These are phyloP conservation scores for Amauroascus niger DNA, from an alignment of 2,329 filamentous ascomycete genomes.

Conservation along the genomic window DNA sequence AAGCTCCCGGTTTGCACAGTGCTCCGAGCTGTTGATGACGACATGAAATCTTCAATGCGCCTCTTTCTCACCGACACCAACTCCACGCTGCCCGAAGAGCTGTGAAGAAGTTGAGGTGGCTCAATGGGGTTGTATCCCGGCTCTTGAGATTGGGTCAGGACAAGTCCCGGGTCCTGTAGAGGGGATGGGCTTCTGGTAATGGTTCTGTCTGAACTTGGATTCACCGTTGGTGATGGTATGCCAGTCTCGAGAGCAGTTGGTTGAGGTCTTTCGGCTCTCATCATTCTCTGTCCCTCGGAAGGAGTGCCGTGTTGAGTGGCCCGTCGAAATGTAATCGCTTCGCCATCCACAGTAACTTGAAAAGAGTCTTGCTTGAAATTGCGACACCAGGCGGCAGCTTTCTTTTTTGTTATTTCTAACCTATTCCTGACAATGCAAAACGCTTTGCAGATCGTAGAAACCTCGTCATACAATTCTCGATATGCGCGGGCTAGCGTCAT, in stretches of 20 bases:
- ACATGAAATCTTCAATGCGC: not conserved
- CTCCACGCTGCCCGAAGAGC: conserved; percentile 13
- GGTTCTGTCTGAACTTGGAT: not conserved
- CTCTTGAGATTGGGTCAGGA: conserved; percentile 17
- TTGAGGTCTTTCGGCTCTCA: not conserved
- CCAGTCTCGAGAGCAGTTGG: not conserved
- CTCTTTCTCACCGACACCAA: conserved; percentile 19
- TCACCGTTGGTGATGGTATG: not conserved
- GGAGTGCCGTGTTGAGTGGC: not conserved
- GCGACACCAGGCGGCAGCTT: conserved; percentile 25
- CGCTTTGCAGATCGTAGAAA: conserved; percentile 23
- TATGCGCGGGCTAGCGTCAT: conserved; percentile 25
- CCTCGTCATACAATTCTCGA: conserved; percentile 26
- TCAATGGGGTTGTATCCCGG: conserved; percentile 7
- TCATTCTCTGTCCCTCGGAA: not conserved
- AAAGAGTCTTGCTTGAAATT: conserved; percentile 26
- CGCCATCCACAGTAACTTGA: conserved; percentile 23
- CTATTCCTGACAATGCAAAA: conserved; percentile 25
- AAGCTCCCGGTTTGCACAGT: conserved; percentile 11
- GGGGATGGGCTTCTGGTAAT: not conserved
- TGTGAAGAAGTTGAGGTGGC: conserved; percentile 7
- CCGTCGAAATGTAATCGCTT: conserved; percentile 24
- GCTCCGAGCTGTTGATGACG: not conserved
- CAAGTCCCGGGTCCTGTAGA: not conserved
- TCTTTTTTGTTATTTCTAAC: conserved; percentile 29